Evolutionary conservation across 257 asterid species (phyloP), one percentile per base, ranked within the genome.

Genomic region (Linaria vulgaris): DNA sequence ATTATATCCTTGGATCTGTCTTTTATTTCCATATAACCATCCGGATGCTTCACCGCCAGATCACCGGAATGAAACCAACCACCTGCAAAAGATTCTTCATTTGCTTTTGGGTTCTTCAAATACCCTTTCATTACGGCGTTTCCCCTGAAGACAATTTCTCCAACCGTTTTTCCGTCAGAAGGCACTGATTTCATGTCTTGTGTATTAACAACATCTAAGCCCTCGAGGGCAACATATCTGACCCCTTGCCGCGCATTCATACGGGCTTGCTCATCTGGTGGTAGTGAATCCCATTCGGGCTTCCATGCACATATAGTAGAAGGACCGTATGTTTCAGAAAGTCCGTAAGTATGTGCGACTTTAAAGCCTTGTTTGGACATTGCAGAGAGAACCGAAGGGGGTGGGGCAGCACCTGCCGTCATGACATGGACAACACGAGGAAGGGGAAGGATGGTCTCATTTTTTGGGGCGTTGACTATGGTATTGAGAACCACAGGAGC

Each of bases 321-420:
- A 38, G 97, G 97, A 1, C 97, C 97, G 23, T 63, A 90, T 5
- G 97, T 90, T 76, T 90, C 97, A 6, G 97, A 90, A 38, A 90
- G 96, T 24, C 97, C 97, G 37, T 90, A 90, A 21, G 97, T 90
- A 85, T 90, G 97, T 0, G 95, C 15, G 9, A 90, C 96, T 64
- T 87, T 83, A 62, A 90, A 90, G 63, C 97, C 97, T 56, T 57
- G 85, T 19, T 80, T 77, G 0, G 94, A 79, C 96, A 90, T 90
- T 66, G 91, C 91, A 12, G 66, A 75, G 20, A 90, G 94, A 63
- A 90, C 71, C 0, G 96, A 70, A 59, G 97, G 97, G 9, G 97
- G 96, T 1, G 97, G 97, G 27, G 97, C 95, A 4, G 97, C 97
- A 19, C 97, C 97, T 0, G 97, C 97, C 7, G 97, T 90, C 96